Evolutionary conservation across 108 stramenopile genomes (phyloP), one percentile per base, ranked within the genome.

Genomic region (Pseudonitzschia pungens): DNA sequence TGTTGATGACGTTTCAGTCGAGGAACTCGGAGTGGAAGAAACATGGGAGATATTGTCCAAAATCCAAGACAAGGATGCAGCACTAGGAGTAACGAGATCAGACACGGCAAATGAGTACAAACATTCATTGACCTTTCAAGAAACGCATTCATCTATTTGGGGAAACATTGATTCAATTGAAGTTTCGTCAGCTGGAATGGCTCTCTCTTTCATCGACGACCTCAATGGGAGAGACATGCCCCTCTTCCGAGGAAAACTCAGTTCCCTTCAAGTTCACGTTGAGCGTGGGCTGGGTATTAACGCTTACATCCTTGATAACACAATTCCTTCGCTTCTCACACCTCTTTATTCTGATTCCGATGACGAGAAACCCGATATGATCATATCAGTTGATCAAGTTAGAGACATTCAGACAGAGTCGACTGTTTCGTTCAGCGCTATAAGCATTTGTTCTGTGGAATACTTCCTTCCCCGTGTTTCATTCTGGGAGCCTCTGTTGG

Each of bases 151-250:
- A 29, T 44, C 45, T 27, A 29, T 63, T 43, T 84, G 81, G 83
- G 81, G 81, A 0, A 67, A 64, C 1, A 60, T 85, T 14, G 83
- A 86, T 28, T 72, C 43, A 16, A 27, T 83, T 50, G 81, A 84
- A 28, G 58, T 83, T 2, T 70, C 69, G 4, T 64, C 72, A 21
- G 50, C 76, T 33, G 82, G 85, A 22, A 60, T 86, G 15, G 71
- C 77, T 18, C 51, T 89, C 0, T 83, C 88, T 12, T 83, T 89
- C 24, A 86, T 89, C 32, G 85, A 89, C 55, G 88, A 89, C 70
- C 75, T 84, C 6, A 75, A 83, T 48, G 88, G 88, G 26, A 75
- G 85, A 59, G 88, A 89, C 45, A 89, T 89, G 88, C 88, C 88
- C 14, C 44, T 89, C 21, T 65, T 89, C 15, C 79, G 85, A 45